Base-by-base conservation (phyloP, 306 rosid species). In the Lathyrus aphaca region DNA sequence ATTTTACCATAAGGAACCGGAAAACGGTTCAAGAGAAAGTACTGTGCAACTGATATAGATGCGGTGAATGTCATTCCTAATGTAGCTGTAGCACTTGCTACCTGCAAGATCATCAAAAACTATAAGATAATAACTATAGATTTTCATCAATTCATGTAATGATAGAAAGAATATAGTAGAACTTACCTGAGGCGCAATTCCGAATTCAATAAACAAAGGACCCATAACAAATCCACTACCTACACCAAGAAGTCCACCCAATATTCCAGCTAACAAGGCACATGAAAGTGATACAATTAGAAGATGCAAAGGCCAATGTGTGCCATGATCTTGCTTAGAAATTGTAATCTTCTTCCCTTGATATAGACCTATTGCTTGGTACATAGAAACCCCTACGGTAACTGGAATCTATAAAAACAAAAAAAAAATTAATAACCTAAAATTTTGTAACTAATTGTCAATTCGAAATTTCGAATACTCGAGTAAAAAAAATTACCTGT, bases 191-290 rank as follows among this genome's bases (percentile, higher is more conserved):
- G 97, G 96, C 18, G 77, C 80, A 3, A 87, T 74, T 50, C 96
- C 96, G 1, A 87, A 58, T 83, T 92, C 97, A 14, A 92, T 66
- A 77, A 92, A 92, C 17, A 92, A 62, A 4, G 96, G 95, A 10
- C 97, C 96, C 97, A 89, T 92, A 12, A 92, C 83, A 43, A 86
- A 92, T 37, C 96, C 97, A 43, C 92, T 85, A 40, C 97, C 97
- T 3, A 89, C 73, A 14, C 97, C 97, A 55, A 92, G 96, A 70
- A 92, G 70, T 8, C 97, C 97, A 38, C 95, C 97, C 19, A 92
- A 76, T 3, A 80, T 51, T 57, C 97, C 97, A 5, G 95, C 95
- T 16, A 83, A 17, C 2, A 92, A 32, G 37, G 87, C 90, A 71
- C 82, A 75, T 1, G 76, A 23, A 44, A 83, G 70, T 5, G 86